Conservation (phyloP, 768 basidiomycete species). For the Boletus reticulatus region DNA sequence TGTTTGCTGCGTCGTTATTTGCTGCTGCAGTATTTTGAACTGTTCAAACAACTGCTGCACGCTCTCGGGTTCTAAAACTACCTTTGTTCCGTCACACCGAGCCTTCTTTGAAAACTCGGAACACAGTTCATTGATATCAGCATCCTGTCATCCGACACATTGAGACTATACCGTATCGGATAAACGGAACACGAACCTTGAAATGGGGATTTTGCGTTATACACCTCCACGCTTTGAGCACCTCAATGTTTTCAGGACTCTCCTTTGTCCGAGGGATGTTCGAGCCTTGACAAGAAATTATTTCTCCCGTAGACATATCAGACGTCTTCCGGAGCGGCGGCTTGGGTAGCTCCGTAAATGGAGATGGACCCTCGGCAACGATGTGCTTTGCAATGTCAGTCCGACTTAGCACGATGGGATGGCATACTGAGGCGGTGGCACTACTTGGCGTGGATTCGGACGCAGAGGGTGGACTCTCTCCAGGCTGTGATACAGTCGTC, state of each 20-base stretch:
- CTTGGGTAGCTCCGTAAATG: slow-evolving; percentile 41
- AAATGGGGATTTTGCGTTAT: slow-evolving; percentile 75
- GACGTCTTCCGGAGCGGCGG: slow-evolving; percentile 40
- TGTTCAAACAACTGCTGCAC: slow-evolving; percentile 44
- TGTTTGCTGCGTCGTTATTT: slow-evolving; percentile 6
- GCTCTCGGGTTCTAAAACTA: slow-evolving; percentile 61
- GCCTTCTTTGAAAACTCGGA: slow-evolving; percentile 79
- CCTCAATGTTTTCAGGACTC: slow-evolving; percentile 73
- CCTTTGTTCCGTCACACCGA: slow-evolving; percentile 79
- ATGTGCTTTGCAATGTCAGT: slow-evolving; percentile 53
- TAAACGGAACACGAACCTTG: slow-evolving; percentile 49
- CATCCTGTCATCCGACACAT: slow-evolving; percentile 44
- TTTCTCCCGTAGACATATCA: slow-evolving; percentile 44
- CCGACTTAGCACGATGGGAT: slow-evolving; percentile 35
- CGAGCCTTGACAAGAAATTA: slow-evolving; percentile 66
- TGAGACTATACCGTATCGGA: not conserved
- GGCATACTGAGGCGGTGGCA: slow-evolving; percentile 29
- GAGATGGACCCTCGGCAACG: slow-evolving; percentile 52
- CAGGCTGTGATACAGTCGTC: slow-evolving; percentile 22
- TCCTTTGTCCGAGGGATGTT: slow-evolving; percentile 65
- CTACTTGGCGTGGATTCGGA: slow-evolving; percentile 27
- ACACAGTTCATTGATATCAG: slow-evolving; percentile 78
- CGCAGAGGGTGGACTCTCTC: slow-evolving; percentile 36
- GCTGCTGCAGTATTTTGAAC: slow-evolving; percentile 29
- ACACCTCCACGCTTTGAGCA: slow-evolving; percentile 74